Conservation (phyloP, 495 filamentous ascomycete species). For the Podospora pseudoanserina region DNA sequence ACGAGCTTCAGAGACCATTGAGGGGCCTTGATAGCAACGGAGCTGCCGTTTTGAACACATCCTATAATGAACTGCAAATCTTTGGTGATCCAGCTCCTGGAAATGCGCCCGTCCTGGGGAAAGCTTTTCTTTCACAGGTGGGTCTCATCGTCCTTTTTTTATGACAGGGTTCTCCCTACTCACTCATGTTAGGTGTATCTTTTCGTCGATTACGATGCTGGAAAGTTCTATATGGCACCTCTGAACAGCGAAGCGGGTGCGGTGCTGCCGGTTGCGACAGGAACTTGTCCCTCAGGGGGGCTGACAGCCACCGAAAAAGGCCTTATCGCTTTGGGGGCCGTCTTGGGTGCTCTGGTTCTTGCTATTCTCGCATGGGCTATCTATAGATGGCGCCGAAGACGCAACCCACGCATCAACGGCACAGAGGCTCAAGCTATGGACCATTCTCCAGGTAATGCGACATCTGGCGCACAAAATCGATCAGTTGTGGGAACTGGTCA, state of each 20-base stretch:
- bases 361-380: neutral
- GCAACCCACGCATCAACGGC: neutral
- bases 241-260: constrained; percentile 12
- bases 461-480: neutral
- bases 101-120: constrained; percentile 20
- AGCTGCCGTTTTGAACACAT: neutral
- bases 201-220: constrained; percentile 19
- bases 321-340: constrained; percentile 13
- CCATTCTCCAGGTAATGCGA: neutral
- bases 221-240: constrained; percentile 13
- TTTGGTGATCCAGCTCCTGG: constrained; percentile 8
- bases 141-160: neutral
- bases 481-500: neutral
- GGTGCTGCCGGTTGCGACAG: constrained; percentile 10
- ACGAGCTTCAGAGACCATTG: constrained; percentile 18
- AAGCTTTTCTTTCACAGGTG: constrained; percentile 23
- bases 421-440: too few relatives aligned
- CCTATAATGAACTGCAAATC: constrained; percentile 21
- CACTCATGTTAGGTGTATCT: constrained; percentile 13
- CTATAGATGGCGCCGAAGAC: neutral
- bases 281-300: neutral
- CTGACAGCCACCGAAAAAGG: constrained; percentile 13
- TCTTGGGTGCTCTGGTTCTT: constrained; percentile 13
- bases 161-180: neutral
- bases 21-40: constrained; percentile 18